These are phyloP conservation scores for Pleurotus pulmonarius DNA, from an alignment of 768 basidiomycete species.

Conservation along the genomic window DNA sequence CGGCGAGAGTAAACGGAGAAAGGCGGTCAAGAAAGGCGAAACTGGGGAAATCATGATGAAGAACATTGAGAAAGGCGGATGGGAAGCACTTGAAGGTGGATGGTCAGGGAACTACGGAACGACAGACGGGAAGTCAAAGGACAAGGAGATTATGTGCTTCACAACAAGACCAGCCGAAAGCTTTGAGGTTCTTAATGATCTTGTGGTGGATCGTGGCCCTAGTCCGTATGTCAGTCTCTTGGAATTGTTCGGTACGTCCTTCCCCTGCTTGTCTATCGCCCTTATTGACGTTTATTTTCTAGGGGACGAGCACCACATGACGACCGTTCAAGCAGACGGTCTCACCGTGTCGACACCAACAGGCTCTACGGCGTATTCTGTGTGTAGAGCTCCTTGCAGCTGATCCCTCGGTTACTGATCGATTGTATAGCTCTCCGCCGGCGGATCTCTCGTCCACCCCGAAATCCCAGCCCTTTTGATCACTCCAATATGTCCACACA, in stretches of 20 bases:
- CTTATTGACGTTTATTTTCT: conserved; percentile 10
- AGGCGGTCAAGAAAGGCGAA: conserved; percentile 88
- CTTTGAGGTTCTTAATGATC: conserved; percentile 94
- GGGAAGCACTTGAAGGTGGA: conserved; percentile 93
- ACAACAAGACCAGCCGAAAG: conserved; percentile 92
- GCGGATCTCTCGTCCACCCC: conserved; percentile 95
- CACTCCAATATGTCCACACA: conserved; percentile 97
- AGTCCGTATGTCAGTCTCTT: conserved; percentile 95
- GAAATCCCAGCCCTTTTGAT: conserved; percentile 96
- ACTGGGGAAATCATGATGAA: conserved; percentile 98
- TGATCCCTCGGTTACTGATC: conserved; percentile 10
- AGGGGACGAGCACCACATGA: conserved; percentile 99
- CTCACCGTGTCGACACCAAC: conserved; percentile 95
- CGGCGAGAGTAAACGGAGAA: conserved; percentile 62
- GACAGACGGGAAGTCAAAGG: conserved; percentile 53
- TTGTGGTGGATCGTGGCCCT: conserved; percentile 97
- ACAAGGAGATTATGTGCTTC: conserved; percentile 98
- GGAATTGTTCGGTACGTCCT: conserved; percentile 86
- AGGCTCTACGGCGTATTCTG: conserved; percentile 97
- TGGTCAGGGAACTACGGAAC: conserved; percentile 37
- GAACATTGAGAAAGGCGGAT: conserved; percentile 84
- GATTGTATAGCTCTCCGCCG: conserved; percentile 73
- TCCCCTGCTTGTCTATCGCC: not conserved
- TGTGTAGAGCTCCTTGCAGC: conserved; percentile 32
- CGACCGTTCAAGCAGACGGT: conserved; percentile 98